Evolutionary conservation across 306 rosid species (phyloP).

Genomic region (Acacia melanoxylon): DNA sequence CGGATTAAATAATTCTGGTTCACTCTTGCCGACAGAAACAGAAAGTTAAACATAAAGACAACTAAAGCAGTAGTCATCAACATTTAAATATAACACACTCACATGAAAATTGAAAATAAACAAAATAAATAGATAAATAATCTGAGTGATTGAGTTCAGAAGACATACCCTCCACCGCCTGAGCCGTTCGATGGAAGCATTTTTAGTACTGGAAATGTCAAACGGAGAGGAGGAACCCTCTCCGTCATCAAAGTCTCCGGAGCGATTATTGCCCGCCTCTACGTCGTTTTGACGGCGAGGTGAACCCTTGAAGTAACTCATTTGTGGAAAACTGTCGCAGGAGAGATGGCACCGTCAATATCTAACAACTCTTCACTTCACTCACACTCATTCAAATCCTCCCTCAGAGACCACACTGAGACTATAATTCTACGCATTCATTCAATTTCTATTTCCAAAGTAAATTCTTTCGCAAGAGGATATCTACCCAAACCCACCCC

Average conservation of each 20-base stretch:
- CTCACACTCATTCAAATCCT: not conserved
- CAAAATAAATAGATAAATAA: not conserved
- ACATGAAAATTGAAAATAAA: not conserved
- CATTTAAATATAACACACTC: not conserved
- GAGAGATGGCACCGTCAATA: conserved; percentile 77
- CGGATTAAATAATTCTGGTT: not conserved
- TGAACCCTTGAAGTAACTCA: conserved; percentile 47
- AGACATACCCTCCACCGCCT: conserved; percentile 81
- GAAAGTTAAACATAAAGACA: not conserved
- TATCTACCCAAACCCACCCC: too few relatives aligned
- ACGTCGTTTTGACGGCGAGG: conserved; percentile 43
- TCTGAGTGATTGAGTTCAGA: not conserved
- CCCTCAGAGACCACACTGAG: not conserved
- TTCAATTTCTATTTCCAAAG: not conserved
- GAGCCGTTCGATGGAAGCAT: conserved; percentile 72
- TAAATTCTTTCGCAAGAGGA: too few relatives aligned
- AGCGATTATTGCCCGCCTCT: conserved; percentile 47
- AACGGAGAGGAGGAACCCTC: conserved; percentile 47
- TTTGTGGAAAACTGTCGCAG: conserved; percentile 72
- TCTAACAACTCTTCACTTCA: conserved; percentile 12
- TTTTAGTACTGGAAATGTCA: conserved; percentile 59
- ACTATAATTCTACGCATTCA: not conserved
- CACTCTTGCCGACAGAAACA: not conserved
- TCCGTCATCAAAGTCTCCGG: conserved; percentile 47
- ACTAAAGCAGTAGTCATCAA: not conserved